phyloP scores from a whole-genome alignment of 148 eudicot species.

The Diospyros kaki region DNA sequence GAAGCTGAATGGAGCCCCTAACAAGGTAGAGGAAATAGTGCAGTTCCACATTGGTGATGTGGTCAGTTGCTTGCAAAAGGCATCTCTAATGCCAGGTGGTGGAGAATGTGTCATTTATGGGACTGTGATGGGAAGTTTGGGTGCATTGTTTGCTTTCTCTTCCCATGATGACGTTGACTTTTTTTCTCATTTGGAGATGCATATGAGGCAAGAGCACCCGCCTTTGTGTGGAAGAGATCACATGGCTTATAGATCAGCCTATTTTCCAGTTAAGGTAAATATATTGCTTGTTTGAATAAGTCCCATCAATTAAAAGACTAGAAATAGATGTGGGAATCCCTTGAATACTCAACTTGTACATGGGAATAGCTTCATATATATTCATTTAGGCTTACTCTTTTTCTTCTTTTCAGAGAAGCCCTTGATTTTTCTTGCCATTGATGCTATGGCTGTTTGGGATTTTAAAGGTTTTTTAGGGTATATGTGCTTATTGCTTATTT shows the following conservation, averaged over 20 bases:
- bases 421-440: not conserved
- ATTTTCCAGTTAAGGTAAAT: constrained; percentile 89
- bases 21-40: constrained; percentile 95
- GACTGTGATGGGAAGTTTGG: constrained; percentile 96
- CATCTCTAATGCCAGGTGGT: constrained; percentile 89
- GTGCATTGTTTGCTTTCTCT: constrained; percentile 89
- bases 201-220: constrained; percentile 94
- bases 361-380: not conserved
- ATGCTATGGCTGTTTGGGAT: not conserved
- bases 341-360: not conserved
- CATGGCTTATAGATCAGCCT: constrained; percentile 97
- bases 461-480: not conserved
- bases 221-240: constrained; percentile 99
- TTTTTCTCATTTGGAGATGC: constrained; percentile 99
- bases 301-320: not conserved
- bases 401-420: not conserved
- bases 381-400: not conserved
- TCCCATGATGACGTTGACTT: constrained; percentile 97
- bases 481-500: not conserved
- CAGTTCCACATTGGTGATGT: constrained; percentile 97
- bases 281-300: not conserved
- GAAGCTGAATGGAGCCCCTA: constrained; percentile 92
- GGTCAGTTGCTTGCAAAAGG: constrained; percentile 88
- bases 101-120: constrained; percentile 91
- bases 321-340: not conserved